A percentile compares a stretch with the other conserved stretches of the same genome.
Evolutionary conservation across 805 yeast species (phyloP).

Genomic region (Suhomyces emberorum): DNA sequence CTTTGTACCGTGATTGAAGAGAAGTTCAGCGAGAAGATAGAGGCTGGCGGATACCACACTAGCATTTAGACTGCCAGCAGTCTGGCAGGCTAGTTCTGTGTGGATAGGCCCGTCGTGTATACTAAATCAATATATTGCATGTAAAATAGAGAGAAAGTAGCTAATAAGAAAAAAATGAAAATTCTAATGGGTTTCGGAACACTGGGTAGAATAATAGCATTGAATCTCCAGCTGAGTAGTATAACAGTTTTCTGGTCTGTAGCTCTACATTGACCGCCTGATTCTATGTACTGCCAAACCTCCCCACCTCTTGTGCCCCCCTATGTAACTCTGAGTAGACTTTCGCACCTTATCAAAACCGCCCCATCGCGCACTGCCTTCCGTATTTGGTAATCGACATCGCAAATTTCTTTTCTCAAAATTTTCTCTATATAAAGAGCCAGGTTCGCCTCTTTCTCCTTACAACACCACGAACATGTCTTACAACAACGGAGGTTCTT

Average conservation of each 20-base stretch:
- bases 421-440: neutral
- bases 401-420: neutral
- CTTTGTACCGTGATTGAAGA: conserved; percentile 82
- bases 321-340: too few relatives aligned
- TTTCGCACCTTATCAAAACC: neutral
- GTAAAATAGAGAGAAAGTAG: too few relatives aligned
- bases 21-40: conserved; percentile 66
- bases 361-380: conserved; percentile 1
- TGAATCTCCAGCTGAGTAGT: too few relatives aligned
- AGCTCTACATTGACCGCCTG: too few relatives aligned
- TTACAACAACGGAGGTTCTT: conserved; percentile 26
- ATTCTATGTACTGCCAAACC: too few relatives aligned
- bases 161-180: too few relatives aligned
- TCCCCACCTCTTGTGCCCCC: too few relatives aligned
- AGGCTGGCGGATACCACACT: conserved; percentile 49
- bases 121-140: neutral
- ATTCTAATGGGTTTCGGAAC: too few relatives aligned
- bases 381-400: conserved; percentile 9
- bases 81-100: neutral
- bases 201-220: too few relatives aligned
- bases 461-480: conserved; percentile 30
- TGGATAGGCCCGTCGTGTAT: neutral
- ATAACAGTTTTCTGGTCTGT: too few relatives aligned
- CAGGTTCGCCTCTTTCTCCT: neutral
- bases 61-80: conserved; percentile 10